These are phyloP conservation scores for Babesia ovata DNA, from an alignment of 169 alveolate species.

Conservation along the genomic window DNA sequence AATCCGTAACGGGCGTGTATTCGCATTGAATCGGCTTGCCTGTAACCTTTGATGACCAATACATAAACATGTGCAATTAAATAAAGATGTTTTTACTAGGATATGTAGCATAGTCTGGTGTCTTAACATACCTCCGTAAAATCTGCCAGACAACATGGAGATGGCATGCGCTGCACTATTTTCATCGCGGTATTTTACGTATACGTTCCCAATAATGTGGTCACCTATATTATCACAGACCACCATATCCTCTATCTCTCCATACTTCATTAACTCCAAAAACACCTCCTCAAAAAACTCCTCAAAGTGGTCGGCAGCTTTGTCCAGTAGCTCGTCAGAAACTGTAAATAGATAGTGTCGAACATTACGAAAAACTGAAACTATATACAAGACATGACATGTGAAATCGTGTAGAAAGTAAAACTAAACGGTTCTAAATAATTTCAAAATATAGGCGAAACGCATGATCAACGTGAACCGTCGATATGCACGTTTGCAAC, in stretches of 20 bases:
- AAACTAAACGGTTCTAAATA: too few relatives aligned
- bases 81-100: background rate
- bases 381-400: background rate
- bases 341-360: conserved; percentile 26
- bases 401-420: too few relatives aligned
- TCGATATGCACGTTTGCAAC: too few relatives aligned
- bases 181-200: conserved; percentile 94
- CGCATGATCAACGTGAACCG: too few relatives aligned
- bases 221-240: conserved; percentile 99
- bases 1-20: conserved; percentile 99
- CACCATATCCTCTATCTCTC: conserved; percentile 96
- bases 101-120: background rate
- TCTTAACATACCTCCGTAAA: conserved; percentile 82
- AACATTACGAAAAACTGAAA: background rate
- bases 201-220: conserved; percentile 98
- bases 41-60: background rate
- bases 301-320: conserved; percentile 97
- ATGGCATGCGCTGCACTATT: conserved; percentile 94
- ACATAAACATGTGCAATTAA: background rate
- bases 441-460: too few relatives aligned
- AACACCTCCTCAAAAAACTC: conserved; percentile 98
- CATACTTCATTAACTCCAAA: conserved; percentile 95
- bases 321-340: conserved; percentile 92
- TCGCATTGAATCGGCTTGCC: conserved; percentile 93
- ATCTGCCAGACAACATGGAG: conserved; percentile 91